Base-by-base conservation (phyloP, 192 early-diverging fungal species). In the Chytriomyces sp. region DNA sequence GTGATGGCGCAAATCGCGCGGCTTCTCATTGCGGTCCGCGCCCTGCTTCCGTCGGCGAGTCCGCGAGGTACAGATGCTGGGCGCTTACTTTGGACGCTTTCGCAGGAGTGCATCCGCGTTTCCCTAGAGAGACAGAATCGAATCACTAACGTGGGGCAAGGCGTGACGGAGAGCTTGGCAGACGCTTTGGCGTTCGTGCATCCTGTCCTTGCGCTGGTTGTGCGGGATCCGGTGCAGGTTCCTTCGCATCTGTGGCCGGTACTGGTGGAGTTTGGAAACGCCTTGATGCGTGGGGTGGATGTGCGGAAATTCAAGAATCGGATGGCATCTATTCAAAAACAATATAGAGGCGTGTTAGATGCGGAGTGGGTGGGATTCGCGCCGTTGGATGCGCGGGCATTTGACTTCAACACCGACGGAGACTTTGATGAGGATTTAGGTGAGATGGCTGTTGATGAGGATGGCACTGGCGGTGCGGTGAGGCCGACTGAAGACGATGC, bases 361-460 rank as follows among this genome's bases (percentile, higher is more conserved):
- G 17, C 22, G 14, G 63, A 52, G 6, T 28, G 40, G 25, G 25
- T 65, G 6, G 63, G 63, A 28, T 65, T 65, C 49, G 6, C 28
- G 6, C 26, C 63, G 22, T 38, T 65, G 10, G 63, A 65, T 49
- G 49, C 25, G 7, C 22, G 40, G 17, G 8, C 25, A 17, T 65
- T 28, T 65, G 32, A 10, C 1, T 33, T 65, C 39, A 65, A 65
- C 31, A 25, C 8, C 8, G 22, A 49, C 8, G 63, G 63, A 49
- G 63, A 40, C 22, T 65, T 40, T 31, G 39, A 65, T 58, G 56
- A 58, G 30, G 56, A n/a, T 49, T n/a, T 26, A 14, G 63, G 28
- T 41, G 40, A n/a, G n/a, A n/a, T n/a, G n/a, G n/a, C n/a, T n/a
- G n/a, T n/a, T n/a, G n/a, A n/a, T n/a, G n/a, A n/a, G n/a, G n/a